Percentiles rank a stretch among this genome's conserved stretches.
Conservation (phyloP, 139 green algal species). For the Auxenochlorella protothecoides region DNA sequence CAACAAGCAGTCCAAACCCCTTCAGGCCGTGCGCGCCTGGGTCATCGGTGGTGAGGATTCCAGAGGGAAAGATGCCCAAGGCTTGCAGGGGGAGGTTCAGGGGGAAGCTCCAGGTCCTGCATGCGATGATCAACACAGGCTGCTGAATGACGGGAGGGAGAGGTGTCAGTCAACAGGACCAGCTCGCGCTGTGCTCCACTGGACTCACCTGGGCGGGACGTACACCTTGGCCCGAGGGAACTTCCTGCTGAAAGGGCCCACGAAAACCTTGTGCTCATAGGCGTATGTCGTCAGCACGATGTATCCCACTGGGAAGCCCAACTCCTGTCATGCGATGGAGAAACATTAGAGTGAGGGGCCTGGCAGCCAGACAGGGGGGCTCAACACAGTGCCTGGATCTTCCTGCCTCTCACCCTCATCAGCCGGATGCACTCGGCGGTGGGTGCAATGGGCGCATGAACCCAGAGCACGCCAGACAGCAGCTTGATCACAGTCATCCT, state of each 20-base stretch:
- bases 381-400: too few relatives aligned
- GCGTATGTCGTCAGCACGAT: slow-evolving; percentile 82
- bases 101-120: slow-evolving; percentile 49
- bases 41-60: slow-evolving; percentile 26
- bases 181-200: neutral
- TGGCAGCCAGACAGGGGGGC: neutral
- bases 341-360: neutral
- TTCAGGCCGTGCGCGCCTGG: neutral
- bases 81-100: slow-evolving; percentile 65
- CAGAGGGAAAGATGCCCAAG: slow-evolving; percentile 72
- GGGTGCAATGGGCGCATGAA: slow-evolving; percentile 80
- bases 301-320: slow-evolving; percentile 66
- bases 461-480: slow-evolving; percentile 59
- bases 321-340: slow-evolving; percentile 31
- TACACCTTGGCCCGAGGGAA: slow-evolving; percentile 77
- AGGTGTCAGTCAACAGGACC: too few relatives aligned
- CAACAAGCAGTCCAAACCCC: too few relatives aligned
- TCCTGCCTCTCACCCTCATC: slow-evolving; percentile 3
- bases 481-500: slow-evolving; percentile 83
- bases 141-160: neutral
- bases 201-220: slow-evolving; percentile 22
- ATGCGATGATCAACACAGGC: slow-evolving; percentile 34
- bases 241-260: slow-evolving; percentile 62
- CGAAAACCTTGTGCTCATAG: slow-evolving; percentile 92
- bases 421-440: slow-evolving; percentile 41